Base-by-base conservation (phyloP, 805 yeast genomes). In the Suhomyces prunicola region DNA sequence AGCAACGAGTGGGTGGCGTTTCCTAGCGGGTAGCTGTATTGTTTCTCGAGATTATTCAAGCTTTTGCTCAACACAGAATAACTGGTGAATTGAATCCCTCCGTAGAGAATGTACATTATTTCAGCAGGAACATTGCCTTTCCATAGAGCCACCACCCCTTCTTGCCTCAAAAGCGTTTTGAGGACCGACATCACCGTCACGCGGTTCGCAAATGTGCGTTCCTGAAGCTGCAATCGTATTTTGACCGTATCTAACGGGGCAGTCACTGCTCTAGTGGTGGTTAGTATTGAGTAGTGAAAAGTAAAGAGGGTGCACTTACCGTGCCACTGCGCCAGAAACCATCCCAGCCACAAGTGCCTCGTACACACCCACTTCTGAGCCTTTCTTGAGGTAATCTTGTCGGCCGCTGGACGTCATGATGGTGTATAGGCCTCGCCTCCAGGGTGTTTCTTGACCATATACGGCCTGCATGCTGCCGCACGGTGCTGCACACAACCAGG, bases 61-160 rank as follows among this genome's bases (percentile, higher is more conserved):
- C 67, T 48, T 5, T 63, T 67, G 64, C 86, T 88, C 31, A 82
- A 68, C 0, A 76, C 64, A 1, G 90, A 76, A 62, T 86, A 89
- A 1, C 88, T 71, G 0, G 93, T 76, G 70, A 94, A 94, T 67
- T 94, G 98, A 0, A 82, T 72, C 0, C 89, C 89, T 10, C 98
- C 97, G 62, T 93, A 94, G 9, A 88, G 59, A 12, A 93, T 73
- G 63, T 94, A 94, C 84, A 94, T 81, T 39, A 84, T 67, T 57
- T 90, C 90, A 0, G 98, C 99, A 0, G 99, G 96, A 0, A 90
- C 78, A 65, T 94, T 94, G 0, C 99, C 99, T 66, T 91, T 92
- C 98, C 98, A 94, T n/a, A 93, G 74, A 0, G 90, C 93, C 12
- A 68, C 55, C 0, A 86, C 42, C 1, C 96, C 96, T 67, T 93